Evolutionary conservation across 352 stramenopile genomes (phyloP), one percentile per base, ranked within the genome.

Genomic region (Globisporangium alternatum): DNA sequence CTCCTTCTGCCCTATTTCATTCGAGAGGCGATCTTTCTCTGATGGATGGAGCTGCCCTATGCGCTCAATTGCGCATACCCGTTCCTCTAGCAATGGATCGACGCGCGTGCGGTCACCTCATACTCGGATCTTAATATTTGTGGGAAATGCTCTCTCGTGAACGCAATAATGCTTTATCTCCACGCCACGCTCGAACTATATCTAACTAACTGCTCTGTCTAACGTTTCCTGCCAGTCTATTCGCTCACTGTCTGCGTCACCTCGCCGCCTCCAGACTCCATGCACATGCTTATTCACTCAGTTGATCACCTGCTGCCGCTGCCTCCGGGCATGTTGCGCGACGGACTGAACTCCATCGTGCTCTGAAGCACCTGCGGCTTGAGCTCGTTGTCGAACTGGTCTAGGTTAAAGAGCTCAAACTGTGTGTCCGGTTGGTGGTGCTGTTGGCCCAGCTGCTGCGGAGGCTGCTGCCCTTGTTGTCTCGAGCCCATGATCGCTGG

Each of bases 341-440:
- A 44, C 1, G 57, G 31, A 19, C 28, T 49, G 56, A 78, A 74
- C 39, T 76, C 71, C 5, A 75, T 52, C 13, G 28, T 59, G 28
- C 65, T 51, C 35, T 61, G 56, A 5, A 48, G 28, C 41, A 62
- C 39, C 10, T 70, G 69, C 28, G 64, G 55, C 55, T 69, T 69
- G 25, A 66, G 35, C 21, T 66, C 66, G 25, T 41, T 66, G 54
- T 71, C 66, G 44, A 71, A 69, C 5, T 58, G 62, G 21, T 71
- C 66, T 28, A 71, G 30, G 30, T 58, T 67, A 61, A 71, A 71
- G 17, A 71, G 21, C 37, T 71, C 66, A 39, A 71, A 69, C 8
- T 64, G 66, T 30, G 66, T 28, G 6, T 67, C 65, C 6, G 15
- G n/a, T 2, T 51, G 60, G 7, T 43, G n/a, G 15, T 28, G 30